Evolutionary conservation across 1,139 yeast genomes (phyloP), one percentile per base, ranked within the genome.

Genomic region (Pichia sp.): DNA sequence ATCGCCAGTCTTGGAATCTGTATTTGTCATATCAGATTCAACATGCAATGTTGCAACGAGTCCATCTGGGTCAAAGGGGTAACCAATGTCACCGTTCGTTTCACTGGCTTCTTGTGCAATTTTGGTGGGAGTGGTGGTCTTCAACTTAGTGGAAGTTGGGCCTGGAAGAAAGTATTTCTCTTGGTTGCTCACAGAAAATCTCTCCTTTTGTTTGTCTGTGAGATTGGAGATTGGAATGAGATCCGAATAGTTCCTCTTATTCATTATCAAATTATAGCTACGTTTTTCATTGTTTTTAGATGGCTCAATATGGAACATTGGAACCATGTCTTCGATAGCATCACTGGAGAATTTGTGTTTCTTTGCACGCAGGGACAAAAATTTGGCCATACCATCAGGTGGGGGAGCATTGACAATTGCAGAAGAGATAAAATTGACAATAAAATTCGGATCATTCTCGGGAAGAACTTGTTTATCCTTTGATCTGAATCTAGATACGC

Each of bases 381-480:
- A 65, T 10, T 66, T 63, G 0, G 94, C 94, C 81, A 88, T 81
- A 13, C 80, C 77, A 54, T 77, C 74, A 1, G 96, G 95, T 3
- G 97, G 97, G 11, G 98, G 96, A 0, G 93, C 78, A 58, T 88
- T 88, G 30, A 82, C 77, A 41, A 88, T 86, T 3, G 97, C 97
- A 10, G 94, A 83, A 15, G 93, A 78, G 33, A 85, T 79, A 24
- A 91, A 74, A 55, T 88, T 91, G 56, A 85, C 72, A 56, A 91
- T 78, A 44, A 86, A 70, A 41, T 93, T 63, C 22, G 83, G 80
- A 58, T 88, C 96, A 22, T 63, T 53, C 48, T 77, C 78, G 0
- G 93, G 87, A 23, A 62, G 49, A 44, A 70, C 69, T 12, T 60
- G 52, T n/a, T 20, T 16, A 19, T 64, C 60, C 44, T 73, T 75